Percentiles rank a stretch among this genome's conserved stretches.
Evolutionary conservation across 805 yeast genomes (phyloP).

Genomic region (Nakazawaea populi): DNA sequence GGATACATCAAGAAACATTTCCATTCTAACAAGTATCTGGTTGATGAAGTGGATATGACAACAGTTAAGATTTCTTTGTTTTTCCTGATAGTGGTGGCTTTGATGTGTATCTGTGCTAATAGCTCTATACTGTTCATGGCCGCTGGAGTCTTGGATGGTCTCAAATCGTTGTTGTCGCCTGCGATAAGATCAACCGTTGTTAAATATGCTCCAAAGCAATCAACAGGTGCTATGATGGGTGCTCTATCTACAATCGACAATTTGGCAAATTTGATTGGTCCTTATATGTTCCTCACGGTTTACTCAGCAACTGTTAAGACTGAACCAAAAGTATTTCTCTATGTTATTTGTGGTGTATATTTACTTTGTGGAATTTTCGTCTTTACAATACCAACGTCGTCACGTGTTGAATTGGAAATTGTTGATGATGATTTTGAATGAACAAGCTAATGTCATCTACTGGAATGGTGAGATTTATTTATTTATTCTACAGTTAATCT

Average conservation of each 20-base stretch:
- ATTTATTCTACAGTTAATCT: too few species aligned
- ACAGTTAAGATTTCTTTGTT: constrained; percentile 24
- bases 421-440: not conserved
- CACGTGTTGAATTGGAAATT: not conserved
- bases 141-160: constrained; percentile 29
- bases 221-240: constrained; percentile 59
- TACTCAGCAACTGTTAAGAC: constrained; percentile 31
- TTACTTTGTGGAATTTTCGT: not conserved
- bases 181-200: constrained; percentile 45
- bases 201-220: constrained; percentile 46
- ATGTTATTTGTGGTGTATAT: constrained; percentile 16
- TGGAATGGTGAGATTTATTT: too few species aligned
- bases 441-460: too few species aligned
- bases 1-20: constrained; percentile 27
- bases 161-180: constrained; percentile 43
- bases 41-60: constrained; percentile 44
- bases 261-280: constrained; percentile 33
- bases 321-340: constrained; percentile 26
- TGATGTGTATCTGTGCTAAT: constrained; percentile 23
- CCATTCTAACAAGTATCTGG: constrained; percentile 26
- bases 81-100: constrained; percentile 24
- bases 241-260: constrained; percentile 52
- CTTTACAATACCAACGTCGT: not conserved
- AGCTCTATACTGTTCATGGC: constrained; percentile 21
- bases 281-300: constrained; percentile 34